Percentiles rank a stretch among this genome's conserved stretches.
Conservation (phyloP, 2,329 filamentous ascomycete species). For the Pseudogymnoascus destructans region DNA sequence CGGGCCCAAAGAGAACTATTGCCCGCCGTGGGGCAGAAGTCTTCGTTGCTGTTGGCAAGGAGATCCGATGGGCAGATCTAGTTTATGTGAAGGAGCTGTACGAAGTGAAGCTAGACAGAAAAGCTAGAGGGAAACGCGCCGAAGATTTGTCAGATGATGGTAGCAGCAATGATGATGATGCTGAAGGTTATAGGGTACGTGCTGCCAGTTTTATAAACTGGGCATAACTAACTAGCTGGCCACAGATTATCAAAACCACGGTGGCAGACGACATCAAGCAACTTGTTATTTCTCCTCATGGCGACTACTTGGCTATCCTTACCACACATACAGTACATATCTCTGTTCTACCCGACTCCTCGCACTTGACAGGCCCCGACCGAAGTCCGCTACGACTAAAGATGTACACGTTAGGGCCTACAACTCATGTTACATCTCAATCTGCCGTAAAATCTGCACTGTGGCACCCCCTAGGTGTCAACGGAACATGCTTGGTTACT, state of each 20-base stretch:
- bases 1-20: constrained; percentile 51
- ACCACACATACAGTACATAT: constrained; percentile 84
- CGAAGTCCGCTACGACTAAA: constrained; percentile 60
- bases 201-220: constrained; percentile 17
- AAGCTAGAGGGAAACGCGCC: constrained; percentile 20
- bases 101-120: constrained; percentile 29
- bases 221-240: constrained; percentile 14
- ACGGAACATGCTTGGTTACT: constrained; percentile 71
- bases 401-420: constrained; percentile 83
- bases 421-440: constrained; percentile 78
- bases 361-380: constrained; percentile 60
- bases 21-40: constrained; percentile 75
- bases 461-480: constrained; percentile 86
- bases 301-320: constrained; percentile 70
- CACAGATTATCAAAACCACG: constrained; percentile 62
- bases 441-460: constrained; percentile 66
- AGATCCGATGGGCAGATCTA: constrained; percentile 85
- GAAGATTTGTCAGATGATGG: constrained; percentile 16
- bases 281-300: constrained; percentile 69
- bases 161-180: constrained; percentile 19
- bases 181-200: constrained; percentile 36
- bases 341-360: constrained; percentile 67
- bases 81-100: constrained; percentile 58
- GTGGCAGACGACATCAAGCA: constrained; percentile 75
- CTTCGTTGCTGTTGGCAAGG: constrained; percentile 76